A percentile compares a stretch with the other conserved stretches of the same genome.
Evolutionary conservation across 2,329 filamentous ascomycete species (phyloP).

Genomic region (Leptographium galeiforme): DNA sequence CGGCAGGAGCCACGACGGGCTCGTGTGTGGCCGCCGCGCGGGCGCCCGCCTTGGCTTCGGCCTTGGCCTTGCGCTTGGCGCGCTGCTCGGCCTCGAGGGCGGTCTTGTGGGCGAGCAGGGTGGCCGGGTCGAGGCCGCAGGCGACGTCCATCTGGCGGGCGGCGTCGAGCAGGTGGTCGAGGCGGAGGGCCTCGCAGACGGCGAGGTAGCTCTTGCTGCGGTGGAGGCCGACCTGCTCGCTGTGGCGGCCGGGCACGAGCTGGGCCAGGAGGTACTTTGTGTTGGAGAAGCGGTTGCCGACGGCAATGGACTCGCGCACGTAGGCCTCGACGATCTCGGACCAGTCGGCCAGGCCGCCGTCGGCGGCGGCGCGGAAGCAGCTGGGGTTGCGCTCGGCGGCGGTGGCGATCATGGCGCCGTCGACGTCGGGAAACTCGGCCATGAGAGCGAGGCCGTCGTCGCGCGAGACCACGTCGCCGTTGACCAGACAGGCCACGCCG

Average conservation of each 20-base stretch:
- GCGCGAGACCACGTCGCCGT: conserved; percentile 72
- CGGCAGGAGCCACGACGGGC: no score
- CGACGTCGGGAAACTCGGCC: conserved; percentile 59
- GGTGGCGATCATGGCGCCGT: conserved; percentile 95
- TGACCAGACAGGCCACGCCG: conserved; percentile 89
- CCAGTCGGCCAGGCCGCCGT: conserved; percentile 65
- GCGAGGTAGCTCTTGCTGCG: conserved; percentile 58
- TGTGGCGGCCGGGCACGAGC: conserved; percentile 69
- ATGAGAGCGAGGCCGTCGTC: conserved; percentile 61
- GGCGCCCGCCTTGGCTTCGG: conserved; percentile 5
- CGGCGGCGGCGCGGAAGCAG: conserved; percentile 58
- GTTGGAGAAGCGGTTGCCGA: conserved; percentile 81
- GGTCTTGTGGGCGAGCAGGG: conserved; percentile 22
- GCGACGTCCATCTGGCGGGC: conserved; percentile 54
- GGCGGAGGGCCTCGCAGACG: conserved; percentile 49
- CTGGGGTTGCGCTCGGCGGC: conserved; percentile 84
- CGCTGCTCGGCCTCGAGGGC: conserved; percentile 19
- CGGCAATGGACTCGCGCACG: conserved; percentile 55
- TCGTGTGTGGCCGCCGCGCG: background rate
- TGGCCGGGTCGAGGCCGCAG: conserved; percentile 40
- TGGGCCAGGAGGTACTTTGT: conserved; percentile 84
- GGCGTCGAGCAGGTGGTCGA: conserved; percentile 42
- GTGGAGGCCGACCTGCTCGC: conserved; percentile 47
- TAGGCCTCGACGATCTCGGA: conserved; percentile 65
- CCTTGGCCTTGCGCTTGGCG: conserved; percentile 24